A percentile compares a stretch with the other conserved stretches of the same genome.
Evolutionary conservation across 441 rosid species (phyloP).

Genomic region (Eutrema salsugineum): DNA sequence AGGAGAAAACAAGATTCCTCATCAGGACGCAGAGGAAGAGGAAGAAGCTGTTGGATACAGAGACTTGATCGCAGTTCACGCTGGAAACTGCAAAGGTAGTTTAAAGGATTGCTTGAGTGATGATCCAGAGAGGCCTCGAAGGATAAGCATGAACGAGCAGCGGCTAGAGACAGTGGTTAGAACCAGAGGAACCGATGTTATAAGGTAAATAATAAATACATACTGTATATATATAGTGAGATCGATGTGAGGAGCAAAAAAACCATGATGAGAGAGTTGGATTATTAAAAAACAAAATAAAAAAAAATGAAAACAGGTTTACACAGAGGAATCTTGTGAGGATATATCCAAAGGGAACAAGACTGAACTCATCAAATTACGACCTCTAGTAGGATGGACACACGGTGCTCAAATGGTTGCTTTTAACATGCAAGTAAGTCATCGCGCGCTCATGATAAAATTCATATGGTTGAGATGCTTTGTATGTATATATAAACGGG

Average conservation of each 20-base stretch:
- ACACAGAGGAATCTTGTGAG: constrained; percentile 59
- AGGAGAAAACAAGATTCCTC: constrained; percentile 30
- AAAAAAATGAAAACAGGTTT: constrained; percentile 33
- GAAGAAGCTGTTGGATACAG: constrained; percentile 29
- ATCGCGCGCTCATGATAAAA: too few relatives aligned
- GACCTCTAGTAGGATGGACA: constrained; percentile 66
- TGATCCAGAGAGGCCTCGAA: constrained; percentile 43
- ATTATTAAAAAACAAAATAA: not conserved
- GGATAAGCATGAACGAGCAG: constrained; percentile 75
- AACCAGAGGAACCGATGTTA: constrained; percentile 38
- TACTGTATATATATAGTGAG: constrained; percentile 28
- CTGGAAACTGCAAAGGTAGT: constrained; percentile 53
- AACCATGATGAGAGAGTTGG: not conserved
- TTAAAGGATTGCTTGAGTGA: constrained; percentile 35
- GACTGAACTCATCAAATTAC: constrained; percentile 65
- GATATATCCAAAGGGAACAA: constrained; percentile 59
- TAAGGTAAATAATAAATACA: constrained; percentile 31
- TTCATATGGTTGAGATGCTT: not conserved
- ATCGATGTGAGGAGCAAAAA: constrained; percentile 10
- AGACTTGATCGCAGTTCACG: constrained; percentile 62
- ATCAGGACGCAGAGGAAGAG: constrained; percentile 42
- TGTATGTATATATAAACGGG: not conserved
- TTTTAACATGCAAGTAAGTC: constrained; percentile 74
- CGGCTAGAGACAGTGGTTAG: constrained; percentile 51
- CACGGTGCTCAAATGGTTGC: constrained; percentile 91